Evolutionary conservation across 352 stramenopile genomes (phyloP).

Genomic region (Globisporangium cystogenes): DNA sequence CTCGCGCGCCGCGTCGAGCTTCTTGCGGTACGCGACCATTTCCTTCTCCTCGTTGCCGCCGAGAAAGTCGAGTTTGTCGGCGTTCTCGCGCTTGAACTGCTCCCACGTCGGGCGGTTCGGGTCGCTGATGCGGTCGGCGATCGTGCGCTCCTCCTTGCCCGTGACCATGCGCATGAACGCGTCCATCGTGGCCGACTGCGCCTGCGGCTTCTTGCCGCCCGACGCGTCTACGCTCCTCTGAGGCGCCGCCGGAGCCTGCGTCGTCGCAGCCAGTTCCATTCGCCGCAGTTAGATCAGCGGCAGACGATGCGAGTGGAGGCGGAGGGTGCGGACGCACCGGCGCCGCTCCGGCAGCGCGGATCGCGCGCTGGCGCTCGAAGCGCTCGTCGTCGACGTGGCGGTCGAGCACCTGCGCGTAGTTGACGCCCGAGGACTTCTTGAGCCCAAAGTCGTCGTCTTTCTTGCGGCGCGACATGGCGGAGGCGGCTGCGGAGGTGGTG

Average conservation of each 20-base stretch:
- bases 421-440: slow-evolving; percentile 74
- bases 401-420: slow-evolving; percentile 79
- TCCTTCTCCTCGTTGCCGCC: slow-evolving; percentile 85
- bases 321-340: slow-evolving; percentile 20
- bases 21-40: slow-evolving; percentile 92
- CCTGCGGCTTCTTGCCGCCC: slow-evolving; percentile 15
- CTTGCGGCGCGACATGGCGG: slow-evolving; percentile 17
- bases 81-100: slow-evolving; percentile 96
- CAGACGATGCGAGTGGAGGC: too few species aligned
- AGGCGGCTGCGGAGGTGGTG: not conserved
- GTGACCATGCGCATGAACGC: slow-evolving; percentile 92
- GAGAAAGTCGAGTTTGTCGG: slow-evolving; percentile 89
- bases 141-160: slow-evolving; percentile 91
- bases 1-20: slow-evolving; percentile 89
- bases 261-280: not conserved
- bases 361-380: slow-evolving; percentile 67
- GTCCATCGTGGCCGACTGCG: slow-evolving; percentile 87
- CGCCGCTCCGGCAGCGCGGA: slow-evolving; percentile 29
- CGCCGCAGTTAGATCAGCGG: not conserved
- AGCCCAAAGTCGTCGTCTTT: slow-evolving; percentile 56
- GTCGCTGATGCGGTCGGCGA: slow-evolving; percentile 91
- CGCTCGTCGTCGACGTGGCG: slow-evolving; percentile 81
- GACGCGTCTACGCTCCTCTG: not conserved
- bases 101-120: slow-evolving; percentile 94
- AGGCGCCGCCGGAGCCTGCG: not conserved